Conservation (phyloP, 208 protist species). For the Trypanosoma grayi region DNA sequence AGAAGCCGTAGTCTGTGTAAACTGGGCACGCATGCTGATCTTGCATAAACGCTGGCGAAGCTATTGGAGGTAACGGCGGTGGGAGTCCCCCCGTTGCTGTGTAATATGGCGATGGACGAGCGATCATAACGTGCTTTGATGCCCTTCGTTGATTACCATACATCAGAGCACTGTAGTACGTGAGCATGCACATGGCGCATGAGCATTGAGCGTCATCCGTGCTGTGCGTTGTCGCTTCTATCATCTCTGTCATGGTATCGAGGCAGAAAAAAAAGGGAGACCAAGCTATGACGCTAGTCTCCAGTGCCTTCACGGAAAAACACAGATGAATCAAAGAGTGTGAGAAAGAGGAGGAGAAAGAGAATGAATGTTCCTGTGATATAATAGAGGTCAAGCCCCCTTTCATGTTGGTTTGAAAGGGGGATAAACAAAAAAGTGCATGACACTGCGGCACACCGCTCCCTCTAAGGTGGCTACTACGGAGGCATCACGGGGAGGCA, state of each 20-base stretch:
- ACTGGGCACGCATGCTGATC: constrained; percentile 54
- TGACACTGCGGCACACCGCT: neutral
- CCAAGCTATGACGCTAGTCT: constrained; percentile 2
- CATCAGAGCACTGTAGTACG: constrained; percentile 52
- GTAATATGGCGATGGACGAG: constrained; percentile 64
- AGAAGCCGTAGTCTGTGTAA: constrained; percentile 74
- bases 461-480: constrained; percentile 7
- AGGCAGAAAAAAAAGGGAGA: constrained; percentile 14
- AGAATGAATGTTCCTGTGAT: no score
- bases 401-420: no score
- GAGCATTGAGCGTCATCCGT: constrained; percentile 26
- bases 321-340: neutral
- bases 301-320: neutral
- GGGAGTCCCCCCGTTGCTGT: constrained; percentile 28
- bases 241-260: constrained; percentile 1
- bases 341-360: neutral
- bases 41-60: constrained; percentile 4
- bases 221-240: neutral
- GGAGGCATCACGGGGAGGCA: constrained; percentile 1
- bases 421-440: neutral
- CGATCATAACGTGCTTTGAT: constrained; percentile 74
- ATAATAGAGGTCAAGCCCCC: no score
- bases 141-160: constrained; percentile 74
- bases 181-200: constrained; percentile 77
- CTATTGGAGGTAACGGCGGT: constrained; percentile 39